Evolutionary conservation across 257 asterid genomes (phyloP).

Genomic region (Jasminum sambac): DNA sequence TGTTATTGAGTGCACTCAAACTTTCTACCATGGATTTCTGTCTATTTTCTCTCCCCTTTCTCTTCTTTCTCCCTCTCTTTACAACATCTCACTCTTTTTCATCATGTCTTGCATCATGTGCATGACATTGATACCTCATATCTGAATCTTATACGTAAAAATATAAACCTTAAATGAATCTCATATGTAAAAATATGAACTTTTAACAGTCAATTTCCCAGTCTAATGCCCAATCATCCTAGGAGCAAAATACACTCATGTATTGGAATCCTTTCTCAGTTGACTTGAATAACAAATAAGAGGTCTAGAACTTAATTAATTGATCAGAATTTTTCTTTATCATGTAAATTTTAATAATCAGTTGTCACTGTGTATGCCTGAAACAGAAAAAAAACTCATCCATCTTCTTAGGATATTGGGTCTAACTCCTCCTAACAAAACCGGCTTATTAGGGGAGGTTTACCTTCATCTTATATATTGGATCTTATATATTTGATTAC

Average conservation of each 20-base stretch:
- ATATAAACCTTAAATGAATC: too few species aligned
- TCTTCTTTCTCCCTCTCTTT: too few species aligned
- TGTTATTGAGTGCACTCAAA: too few species aligned
- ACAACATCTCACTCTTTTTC: too few species aligned
- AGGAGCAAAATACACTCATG: background rate
- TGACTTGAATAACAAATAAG: conserved; percentile 3
- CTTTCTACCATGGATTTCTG: too few species aligned
- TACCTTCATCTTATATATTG: too few species aligned
- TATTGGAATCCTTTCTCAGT: conserved; percentile 1
- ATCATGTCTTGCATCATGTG: too few species aligned
- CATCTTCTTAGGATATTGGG: too few species aligned
- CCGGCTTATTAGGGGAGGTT: too few species aligned
- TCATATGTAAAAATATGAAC: background rate
- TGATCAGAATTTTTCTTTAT: background rate
- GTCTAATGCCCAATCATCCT: background rate
- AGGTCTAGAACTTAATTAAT: conserved; percentile 1
- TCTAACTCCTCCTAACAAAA: too few species aligned
- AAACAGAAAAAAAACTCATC: conserved; percentile 12
- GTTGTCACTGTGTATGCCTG: background rate
- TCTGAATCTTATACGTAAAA: background rate
- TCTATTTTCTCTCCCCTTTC: too few species aligned
- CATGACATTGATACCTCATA: background rate
- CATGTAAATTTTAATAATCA: background rate
- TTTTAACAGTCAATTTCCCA: background rate
- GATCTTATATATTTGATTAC: too few species aligned